Base-by-base conservation (phyloP, 169 alveolate genomes). In the Cryptosporidium ubiquitum region DNA sequence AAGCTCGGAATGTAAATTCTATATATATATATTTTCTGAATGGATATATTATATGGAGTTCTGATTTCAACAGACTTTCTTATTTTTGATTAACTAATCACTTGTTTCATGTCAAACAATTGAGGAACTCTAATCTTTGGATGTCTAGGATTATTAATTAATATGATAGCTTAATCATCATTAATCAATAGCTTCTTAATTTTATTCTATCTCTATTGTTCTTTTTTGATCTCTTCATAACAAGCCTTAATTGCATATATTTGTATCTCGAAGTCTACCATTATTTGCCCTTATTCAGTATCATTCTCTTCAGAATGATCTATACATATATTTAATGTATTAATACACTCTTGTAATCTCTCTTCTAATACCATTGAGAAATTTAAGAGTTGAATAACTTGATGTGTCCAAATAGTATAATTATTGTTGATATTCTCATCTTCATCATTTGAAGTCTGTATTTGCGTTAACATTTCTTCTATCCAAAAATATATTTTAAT, bases 1-100 rank as follows among this genome's bases (percentile, higher is more conserved):
- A 95, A 95, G 94, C 94, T 95, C 71, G 92, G 92, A 73, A 92
- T 94, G 73, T 79, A 79, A 64, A 26, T 35, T 31, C 71, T 10
- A 49, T 64, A 64, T 64, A 33, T 64, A 37, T 35, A 64, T 64
- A 47, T 64, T 64, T 35, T 35, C 29, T 64, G 42, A 33, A 64
- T 29, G 23, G 71, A 33, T 64, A 37, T 64, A 64, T 35, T 35
- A 64, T 35, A 33, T 64, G 71, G 71, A 64, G 71, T 29, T 64
- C 42, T 31, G 47, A 37, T 20, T 64, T 37, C 31, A 55, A 26
- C 10, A 26, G 35, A 55, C 5, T 26, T 55, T 31, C 66, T 7
- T 55, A 55, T 55, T 31, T 26, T 55, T 55, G 35, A n/a, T 55
- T 20, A 23, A 16, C 6, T 55, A 20, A 10, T 7, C 12, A 55